Conservation (phyloP, 768 basidiomycete genomes). For the Termitomyces sp. region DNA sequence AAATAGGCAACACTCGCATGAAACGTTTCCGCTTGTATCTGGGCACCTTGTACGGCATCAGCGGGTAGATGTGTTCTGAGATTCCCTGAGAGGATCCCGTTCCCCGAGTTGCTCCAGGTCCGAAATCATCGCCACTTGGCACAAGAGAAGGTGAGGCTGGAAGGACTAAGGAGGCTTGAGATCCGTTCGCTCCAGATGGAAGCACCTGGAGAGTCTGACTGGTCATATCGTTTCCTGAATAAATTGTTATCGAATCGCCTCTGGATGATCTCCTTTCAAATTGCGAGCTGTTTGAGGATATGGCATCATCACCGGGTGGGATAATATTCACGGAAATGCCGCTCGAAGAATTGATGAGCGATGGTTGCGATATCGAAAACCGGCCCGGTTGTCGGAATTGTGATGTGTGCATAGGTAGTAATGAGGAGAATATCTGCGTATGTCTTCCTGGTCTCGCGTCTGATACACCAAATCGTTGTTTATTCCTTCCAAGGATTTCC, state of each 20-base stretch:
- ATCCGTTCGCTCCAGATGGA: not conserved
- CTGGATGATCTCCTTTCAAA: not conserved
- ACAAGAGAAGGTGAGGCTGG: not conserved
- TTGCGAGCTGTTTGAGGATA: not conserved
- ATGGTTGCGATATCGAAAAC: not conserved
- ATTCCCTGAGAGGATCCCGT: not conserved
- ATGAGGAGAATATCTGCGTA: not conserved
- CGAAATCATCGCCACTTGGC: not conserved
- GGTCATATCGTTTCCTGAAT: not conserved
- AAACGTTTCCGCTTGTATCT: constrained; percentile 6
- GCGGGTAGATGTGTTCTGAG: not conserved
- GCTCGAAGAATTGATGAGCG: not conserved
- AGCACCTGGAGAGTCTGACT: not conserved
- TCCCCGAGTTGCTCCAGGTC: not conserved
- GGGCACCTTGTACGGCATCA: constrained; percentile 3
- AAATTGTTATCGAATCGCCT: not conserved
- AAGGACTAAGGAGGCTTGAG: not conserved
- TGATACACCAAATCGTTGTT: not conserved
- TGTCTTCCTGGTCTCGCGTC: not conserved
- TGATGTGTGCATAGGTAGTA: not conserved
- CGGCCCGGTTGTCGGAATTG: not conserved
- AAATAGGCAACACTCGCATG: not conserved
- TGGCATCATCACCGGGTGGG: not conserved
- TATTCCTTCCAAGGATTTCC: not conserved
- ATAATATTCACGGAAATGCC: not conserved